Evolutionary conservation across 2,329 filamentous ascomycete genomes (phyloP).

Genomic region (Metarhizium humberi): DNA sequence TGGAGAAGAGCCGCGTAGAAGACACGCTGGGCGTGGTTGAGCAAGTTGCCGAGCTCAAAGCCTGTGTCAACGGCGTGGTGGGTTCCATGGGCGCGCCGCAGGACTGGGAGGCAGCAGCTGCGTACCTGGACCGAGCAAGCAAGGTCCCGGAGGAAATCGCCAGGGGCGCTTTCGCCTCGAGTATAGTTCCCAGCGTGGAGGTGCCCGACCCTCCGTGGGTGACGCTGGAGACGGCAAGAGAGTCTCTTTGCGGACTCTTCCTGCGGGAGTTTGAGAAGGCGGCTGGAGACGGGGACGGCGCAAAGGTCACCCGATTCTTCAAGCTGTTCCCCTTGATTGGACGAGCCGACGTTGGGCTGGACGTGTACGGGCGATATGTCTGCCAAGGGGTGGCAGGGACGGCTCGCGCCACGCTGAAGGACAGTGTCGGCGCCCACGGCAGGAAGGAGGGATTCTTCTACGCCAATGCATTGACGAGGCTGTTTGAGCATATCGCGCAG

Average conservation of each 20-base stretch:
- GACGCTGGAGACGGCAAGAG: conserved; percentile 78
- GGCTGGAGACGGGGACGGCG: conserved; percentile 74
- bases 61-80: conserved; percentile 87
- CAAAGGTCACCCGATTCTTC: conserved; percentile 91
- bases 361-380: conserved; percentile 93
- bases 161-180: conserved; percentile 76
- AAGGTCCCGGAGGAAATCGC: conserved; percentile 74
- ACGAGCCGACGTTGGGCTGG: conserved; percentile 76
- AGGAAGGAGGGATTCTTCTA: conserved; percentile 79
- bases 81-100: conserved; percentile 96
- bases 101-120: conserved; percentile 95
- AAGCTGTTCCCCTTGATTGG: conserved; percentile 95
- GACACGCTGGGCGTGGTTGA: conserved; percentile 87
- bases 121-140: conserved; percentile 74
- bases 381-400: conserved; percentile 86
- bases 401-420: conserved; percentile 71
- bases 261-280: conserved; percentile 92
- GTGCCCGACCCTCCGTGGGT: conserved; percentile 84
- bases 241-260: conserved; percentile 84
- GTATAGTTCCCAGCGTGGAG: conserved; percentile 91
- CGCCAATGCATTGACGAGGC: conserved; percentile 75
- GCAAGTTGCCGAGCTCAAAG: conserved; percentile 93
- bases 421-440: conserved; percentile 39
- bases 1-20: conserved; percentile 86
- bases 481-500: conserved; percentile 96